Evolutionary conservation across 257 asterid species (phyloP).

Genomic region (Primulina eburnea): DNA sequence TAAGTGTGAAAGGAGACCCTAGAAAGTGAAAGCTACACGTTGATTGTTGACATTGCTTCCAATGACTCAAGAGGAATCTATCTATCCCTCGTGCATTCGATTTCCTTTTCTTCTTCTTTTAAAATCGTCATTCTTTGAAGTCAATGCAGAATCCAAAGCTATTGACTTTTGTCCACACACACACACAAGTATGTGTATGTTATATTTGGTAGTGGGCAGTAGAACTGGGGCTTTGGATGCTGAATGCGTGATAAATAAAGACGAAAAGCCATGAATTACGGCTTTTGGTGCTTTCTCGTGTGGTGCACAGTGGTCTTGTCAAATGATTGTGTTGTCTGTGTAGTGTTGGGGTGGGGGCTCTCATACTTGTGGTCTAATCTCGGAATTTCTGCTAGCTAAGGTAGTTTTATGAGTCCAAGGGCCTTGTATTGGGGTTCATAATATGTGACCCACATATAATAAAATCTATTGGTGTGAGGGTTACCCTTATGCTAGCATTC

Average conservation of each 20-base stretch:
- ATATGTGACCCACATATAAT: no score
- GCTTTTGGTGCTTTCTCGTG: conserved; percentile 33
- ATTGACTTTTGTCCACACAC: conserved; percentile 32
- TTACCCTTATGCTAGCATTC: no score
- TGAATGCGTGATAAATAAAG: conserved; percentile 19
- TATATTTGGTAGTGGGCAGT: neutral
- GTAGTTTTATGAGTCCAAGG: no score
- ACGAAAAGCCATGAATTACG: conserved; percentile 54
- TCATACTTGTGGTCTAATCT: no score
- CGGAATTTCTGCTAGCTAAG: no score
- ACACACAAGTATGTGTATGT: neutral
- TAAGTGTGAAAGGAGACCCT: conserved; percentile 35
- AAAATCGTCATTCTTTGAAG: conserved; percentile 28
- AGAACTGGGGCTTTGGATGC: conserved; percentile 40
- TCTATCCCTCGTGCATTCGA: conserved; percentile 30
- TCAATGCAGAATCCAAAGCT: conserved; percentile 59
- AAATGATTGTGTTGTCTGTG: neutral
- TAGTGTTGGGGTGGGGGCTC: no score
- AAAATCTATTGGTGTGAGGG: no score
- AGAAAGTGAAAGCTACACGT: conserved; percentile 37
- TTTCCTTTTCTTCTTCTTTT: conserved; percentile 24
- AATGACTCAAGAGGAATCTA: conserved; percentile 26
- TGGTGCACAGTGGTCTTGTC: conserved; percentile 11
- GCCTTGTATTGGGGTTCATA: no score
- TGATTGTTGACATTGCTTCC: conserved; percentile 28